A percentile compares a stretch with the other conserved stretches of the same genome.
Conservation (phyloP, 495 filamentous ascomycete genomes). For the Aspergillus sclerotiicarbonarius region DNA sequence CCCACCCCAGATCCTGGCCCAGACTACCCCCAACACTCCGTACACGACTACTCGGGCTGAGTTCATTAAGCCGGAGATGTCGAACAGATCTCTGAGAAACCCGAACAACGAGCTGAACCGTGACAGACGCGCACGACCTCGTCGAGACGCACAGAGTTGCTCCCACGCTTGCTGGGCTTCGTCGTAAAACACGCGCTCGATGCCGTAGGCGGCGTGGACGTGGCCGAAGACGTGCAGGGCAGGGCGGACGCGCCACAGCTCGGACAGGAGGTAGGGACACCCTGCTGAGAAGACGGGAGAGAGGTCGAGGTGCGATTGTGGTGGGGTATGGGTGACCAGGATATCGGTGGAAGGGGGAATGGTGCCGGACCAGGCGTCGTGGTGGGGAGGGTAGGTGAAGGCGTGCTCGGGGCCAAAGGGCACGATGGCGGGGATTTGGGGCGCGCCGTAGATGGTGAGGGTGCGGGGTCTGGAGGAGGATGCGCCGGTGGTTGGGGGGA, state of each 20-base stretch:
- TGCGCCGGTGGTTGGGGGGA: constrained; percentile 25
- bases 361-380: constrained; percentile 62
- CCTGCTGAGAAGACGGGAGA: constrained; percentile 58
- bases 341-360: constrained; percentile 77
- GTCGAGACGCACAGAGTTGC: constrained; percentile 45
- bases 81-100: constrained; percentile 51
- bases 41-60: constrained; percentile 56
- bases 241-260: constrained; percentile 77
- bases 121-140: constrained; percentile 25
- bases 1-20: constrained; percentile 69
- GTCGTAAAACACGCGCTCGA: constrained; percentile 74
- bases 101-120: constrained; percentile 36
- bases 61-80: constrained; percentile 60
- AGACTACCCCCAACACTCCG: constrained; percentile 63
- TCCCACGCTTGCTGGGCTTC: constrained; percentile 72
- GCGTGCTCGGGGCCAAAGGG: constrained; percentile 60
- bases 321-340: constrained; percentile 76
- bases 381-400: constrained; percentile 60
- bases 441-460: constrained; percentile 61
- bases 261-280: constrained; percentile 69
- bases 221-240: constrained; percentile 87
- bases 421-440: constrained; percentile 58
- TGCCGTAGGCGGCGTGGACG: constrained; percentile 65
- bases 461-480: constrained; percentile 27
- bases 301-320: constrained; percentile 72